phyloP scores from a whole-genome alignment of 2,329 filamentous ascomycete genomes.

The Blumeriella jaapii region DNA sequence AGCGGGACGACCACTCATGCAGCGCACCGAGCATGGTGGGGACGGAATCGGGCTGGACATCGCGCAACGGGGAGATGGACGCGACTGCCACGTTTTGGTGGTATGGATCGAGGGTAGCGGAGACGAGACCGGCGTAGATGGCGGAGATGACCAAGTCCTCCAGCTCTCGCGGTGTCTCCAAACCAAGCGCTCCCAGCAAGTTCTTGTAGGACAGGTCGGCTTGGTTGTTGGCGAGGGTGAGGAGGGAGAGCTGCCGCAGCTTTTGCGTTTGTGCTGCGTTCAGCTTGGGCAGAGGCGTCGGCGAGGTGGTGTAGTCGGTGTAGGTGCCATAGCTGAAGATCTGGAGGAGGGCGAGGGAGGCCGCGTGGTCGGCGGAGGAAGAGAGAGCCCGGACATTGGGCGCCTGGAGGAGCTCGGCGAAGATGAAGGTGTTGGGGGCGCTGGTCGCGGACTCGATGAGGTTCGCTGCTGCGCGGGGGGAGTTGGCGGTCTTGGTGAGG shows the following conservation, averaged over 20 bases:
- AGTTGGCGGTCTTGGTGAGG: slow-evolving; percentile 74
- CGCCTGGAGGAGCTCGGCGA: slow-evolving; percentile 80
- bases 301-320: slow-evolving; percentile 50
- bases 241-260: slow-evolving; percentile 79
- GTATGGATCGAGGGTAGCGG: slow-evolving; percentile 72
- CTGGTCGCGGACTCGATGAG: slow-evolving; percentile 81
- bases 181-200: slow-evolving; percentile 55
- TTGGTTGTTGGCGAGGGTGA: slow-evolving; percentile 63
- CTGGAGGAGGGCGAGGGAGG: slow-evolving; percentile 61
- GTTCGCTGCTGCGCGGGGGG: slow-evolving; percentile 74
- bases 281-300: slow-evolving; percentile 58
- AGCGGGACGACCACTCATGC: slow-evolving; percentile 66
- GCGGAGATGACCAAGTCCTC: slow-evolving; percentile 80
- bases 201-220: slow-evolving; percentile 60
- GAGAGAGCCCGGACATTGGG: slow-evolving; percentile 66
- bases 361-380: slow-evolving; percentile 46
- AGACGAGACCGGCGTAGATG: slow-evolving; percentile 75
- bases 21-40: slow-evolving; percentile 57
- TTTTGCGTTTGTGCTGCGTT: slow-evolving; percentile 66
- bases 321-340: slow-evolving; percentile 93
- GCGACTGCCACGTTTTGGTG: slow-evolving; percentile 64
- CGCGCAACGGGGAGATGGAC: slow-evolving; percentile 74
- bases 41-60: slow-evolving; percentile 65
- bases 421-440: slow-evolving; percentile 82
- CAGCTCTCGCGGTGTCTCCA: slow-evolving; percentile 56